A percentile compares a stretch with the other conserved stretches of the same genome.
phyloP scores from a whole-genome alignment of 2,329 filamentous ascomycete species.

The Penicillium sp. region DNA sequence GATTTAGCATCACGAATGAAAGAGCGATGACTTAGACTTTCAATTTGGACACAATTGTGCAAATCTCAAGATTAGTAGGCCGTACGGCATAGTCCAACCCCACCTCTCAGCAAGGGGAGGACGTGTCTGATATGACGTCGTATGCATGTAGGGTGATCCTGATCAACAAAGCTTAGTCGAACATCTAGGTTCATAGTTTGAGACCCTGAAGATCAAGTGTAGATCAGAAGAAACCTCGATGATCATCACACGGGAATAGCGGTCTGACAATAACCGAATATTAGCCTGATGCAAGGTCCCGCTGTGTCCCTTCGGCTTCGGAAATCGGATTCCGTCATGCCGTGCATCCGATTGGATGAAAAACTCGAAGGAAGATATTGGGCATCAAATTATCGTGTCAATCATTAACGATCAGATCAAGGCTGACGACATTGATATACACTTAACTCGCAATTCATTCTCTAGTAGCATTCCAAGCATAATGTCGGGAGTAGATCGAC shows the following conservation, averaged over 20 bases:
- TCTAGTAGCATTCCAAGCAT: not conserved
- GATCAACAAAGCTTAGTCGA: not conserved
- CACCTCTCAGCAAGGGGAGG: not conserved
- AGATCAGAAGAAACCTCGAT: not conserved
- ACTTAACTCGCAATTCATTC: slow-evolving; percentile 4
- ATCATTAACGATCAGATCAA: not conserved
- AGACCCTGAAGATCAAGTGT: not conserved
- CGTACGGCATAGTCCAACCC: not conserved
- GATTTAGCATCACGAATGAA: slow-evolving; percentile 7
- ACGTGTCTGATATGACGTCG: not conserved
- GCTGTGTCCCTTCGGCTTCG: not conserved
- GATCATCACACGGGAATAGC: not conserved
- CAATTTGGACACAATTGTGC: not conserved
- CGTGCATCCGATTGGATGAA: slow-evolving; percentile 5
- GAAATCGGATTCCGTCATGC: slow-evolving; percentile 9
- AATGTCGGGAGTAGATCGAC: not conserved
- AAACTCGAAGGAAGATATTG: not conserved
- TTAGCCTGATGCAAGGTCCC: not conserved
- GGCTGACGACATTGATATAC: not conserved
- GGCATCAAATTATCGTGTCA: not conserved
- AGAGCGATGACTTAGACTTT: not conserved
- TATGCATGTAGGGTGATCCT: not conserved
- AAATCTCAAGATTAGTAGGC: not conserved
- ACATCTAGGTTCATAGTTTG: not conserved
- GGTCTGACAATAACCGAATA: not conserved